Evolutionary conservation across 1,284 basidiomycete species (phyloP).

Genomic region (Ustilago shanxiensis): DNA sequence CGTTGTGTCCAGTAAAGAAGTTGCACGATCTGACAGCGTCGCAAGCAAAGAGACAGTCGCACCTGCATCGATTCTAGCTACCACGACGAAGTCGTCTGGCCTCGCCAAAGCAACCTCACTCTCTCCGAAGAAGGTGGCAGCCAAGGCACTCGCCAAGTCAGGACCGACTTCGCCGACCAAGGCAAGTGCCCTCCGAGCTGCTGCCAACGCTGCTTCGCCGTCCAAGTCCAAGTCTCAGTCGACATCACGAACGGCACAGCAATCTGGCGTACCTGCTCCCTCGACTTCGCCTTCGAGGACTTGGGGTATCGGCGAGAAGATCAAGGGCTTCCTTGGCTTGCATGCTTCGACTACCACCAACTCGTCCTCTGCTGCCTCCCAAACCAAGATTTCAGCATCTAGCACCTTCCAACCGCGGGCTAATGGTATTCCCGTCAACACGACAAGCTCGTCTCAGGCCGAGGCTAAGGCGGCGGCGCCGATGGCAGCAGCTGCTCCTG

Average conservation of each 20-base stretch:
- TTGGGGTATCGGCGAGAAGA: conserved; percentile 57
- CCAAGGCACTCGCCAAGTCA: conserved; percentile 43
- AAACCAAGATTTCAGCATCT: conserved; percentile 42
- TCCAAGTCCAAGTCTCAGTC: conserved; percentile 34
- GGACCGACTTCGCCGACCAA: conserved; percentile 46
- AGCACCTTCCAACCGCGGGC: conserved; percentile 40
- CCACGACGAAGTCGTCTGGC: conserved; percentile 15
- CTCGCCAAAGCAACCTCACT: conserved; percentile 31
- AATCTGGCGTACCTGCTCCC: conserved; percentile 21
- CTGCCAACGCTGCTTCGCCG: conserved; percentile 36
- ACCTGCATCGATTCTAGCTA: conserved; percentile 2
- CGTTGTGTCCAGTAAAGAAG: not conserved
- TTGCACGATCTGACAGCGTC: not conserved
- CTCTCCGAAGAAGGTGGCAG: conserved; percentile 48
- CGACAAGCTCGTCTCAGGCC: not conserved
- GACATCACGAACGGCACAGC: conserved; percentile 22
- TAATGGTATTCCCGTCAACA: conserved; percentile 13
- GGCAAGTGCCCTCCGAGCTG: conserved; percentile 40
- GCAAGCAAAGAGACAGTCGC: conserved; percentile 10
- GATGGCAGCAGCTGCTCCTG: conserved; percentile 11
- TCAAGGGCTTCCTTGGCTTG: conserved; percentile 60
- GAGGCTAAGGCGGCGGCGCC: conserved; percentile 16
- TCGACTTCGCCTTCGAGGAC: conserved; percentile 42
- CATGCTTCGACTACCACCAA: conserved; percentile 40
- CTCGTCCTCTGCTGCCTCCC: conserved; percentile 23